Base-by-base conservation (phyloP, 1,139 yeast species). In the Entelexis paramagnoliae region DNA sequence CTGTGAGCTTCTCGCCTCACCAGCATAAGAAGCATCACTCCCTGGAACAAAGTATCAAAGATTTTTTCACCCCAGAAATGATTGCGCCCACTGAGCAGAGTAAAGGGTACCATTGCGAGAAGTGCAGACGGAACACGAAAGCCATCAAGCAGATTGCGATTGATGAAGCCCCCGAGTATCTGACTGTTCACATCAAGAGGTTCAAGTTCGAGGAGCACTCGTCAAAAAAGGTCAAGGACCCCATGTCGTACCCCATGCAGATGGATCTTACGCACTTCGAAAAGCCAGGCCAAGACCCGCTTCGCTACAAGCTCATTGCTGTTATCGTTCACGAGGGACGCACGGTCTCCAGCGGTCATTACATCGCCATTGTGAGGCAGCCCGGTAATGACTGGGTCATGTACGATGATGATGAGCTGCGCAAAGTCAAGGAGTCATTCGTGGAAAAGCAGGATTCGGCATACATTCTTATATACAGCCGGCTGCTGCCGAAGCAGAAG, bases 321-420 rank as follows among this genome's bases (percentile, higher is more conserved):
- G 96, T 89, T 20, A 84, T 89, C 55, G 89, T 88, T 17, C 99
- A 91, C 65, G 95, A 87, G 63, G 98, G 98, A 39, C 76, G 97
- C 57, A 84, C 95, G 1, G 80, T 89, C 14, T 81, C 89, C 46
- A 81, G 93, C 8, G 99, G 99, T 6, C 99, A 91, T 67, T 91
- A 91, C 64, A 78, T 88, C 57, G 83, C 95, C 1, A 88, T 85
- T 65, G 86, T 96, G 64, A 78, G 84, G 57, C 96, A 89, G 65
- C 95, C 96, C 1, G 91, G 86, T 66, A 60, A 60, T 30, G 68
- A 82, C 1, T 91, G 98, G 98, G 81, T 87, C 33, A 83, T 89
- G 11, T 91, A 89, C 66, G 97, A 91, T 65, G 99, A 91, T 64
- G 97, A 91, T 62, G 80, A 81, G 63, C 80, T 87, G 58, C 83